These are phyloP conservation scores for Haplosporangium sp. DNA, from an alignment of 371 early-diverging fungal species.

Conservation along the genomic window DNA sequence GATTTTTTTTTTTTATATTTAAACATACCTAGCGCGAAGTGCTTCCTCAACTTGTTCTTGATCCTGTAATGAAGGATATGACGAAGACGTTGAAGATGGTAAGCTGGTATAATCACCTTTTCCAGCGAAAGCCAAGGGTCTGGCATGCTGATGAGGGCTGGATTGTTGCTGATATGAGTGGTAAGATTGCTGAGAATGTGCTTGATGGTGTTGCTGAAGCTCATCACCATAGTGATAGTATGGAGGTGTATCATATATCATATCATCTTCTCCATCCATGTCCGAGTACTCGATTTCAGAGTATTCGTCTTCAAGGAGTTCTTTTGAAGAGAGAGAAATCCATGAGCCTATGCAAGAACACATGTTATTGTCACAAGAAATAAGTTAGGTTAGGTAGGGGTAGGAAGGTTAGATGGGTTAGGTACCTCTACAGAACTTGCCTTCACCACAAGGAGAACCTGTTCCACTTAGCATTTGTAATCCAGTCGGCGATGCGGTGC, in stretches of 20 bases:
- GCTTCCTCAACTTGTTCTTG: conserved; percentile 56
- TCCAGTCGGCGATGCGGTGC: conserved; percentile 36
- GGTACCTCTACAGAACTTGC: conserved; percentile 19
- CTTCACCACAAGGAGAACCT: conserved; percentile 54
- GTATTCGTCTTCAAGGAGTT: conserved; percentile 52
- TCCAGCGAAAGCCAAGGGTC: conserved; percentile 33
- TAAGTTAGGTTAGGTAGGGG: not conserved
- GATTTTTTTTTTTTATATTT: not conserved
- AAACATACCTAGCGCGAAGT: conserved; percentile 52
- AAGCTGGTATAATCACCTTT: conserved; percentile 33
- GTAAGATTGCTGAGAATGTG: conserved; percentile 16
- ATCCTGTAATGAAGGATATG: conserved; percentile 45
- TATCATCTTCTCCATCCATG: conserved; percentile 56
- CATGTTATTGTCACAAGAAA: not conserved
- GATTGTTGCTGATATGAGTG: conserved; percentile 26
- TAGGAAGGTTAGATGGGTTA: not conserved
- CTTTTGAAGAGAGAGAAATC: conserved; percentile 49
- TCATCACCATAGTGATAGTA: conserved; percentile 49
- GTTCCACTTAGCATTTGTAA: conserved; percentile 52
- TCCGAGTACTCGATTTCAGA: conserved; percentile 57
- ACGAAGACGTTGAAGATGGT: conserved; percentile 26
- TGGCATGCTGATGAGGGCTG: conserved; percentile 21
- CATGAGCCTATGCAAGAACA: conserved; percentile 31
- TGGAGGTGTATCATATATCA: conserved; percentile 55
- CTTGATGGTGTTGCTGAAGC: conserved; percentile 14